Evolutionary conservation across 2,329 filamentous ascomycete genomes (phyloP).

Genomic region (Alternaria panax): DNA sequence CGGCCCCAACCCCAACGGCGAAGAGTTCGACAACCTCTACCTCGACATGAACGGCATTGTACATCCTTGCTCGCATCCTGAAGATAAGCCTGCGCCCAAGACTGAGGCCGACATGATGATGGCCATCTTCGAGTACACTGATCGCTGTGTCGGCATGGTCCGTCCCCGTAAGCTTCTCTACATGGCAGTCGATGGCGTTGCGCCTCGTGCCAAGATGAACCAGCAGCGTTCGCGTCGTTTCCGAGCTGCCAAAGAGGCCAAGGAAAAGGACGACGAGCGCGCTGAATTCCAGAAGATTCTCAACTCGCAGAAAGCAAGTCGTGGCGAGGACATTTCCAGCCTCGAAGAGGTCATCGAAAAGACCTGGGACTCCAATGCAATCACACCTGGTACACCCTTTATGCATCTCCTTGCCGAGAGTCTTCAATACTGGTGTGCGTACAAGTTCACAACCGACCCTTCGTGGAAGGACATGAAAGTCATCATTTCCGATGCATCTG

Average conservation of each 20-base stretch:
- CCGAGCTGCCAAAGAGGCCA: slow-evolving; percentile 89
- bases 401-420: slow-evolving; percentile 95
- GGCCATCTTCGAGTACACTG: slow-evolving; percentile 98
- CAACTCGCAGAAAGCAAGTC: slow-evolving; percentile 71
- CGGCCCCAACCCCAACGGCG: slow-evolving; percentile 89
- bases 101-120: slow-evolving; percentile 99
- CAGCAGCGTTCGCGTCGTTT: slow-evolving; percentile 97
- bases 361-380: slow-evolving; percentile 88
- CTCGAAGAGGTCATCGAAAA: slow-evolving; percentile 77
- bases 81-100: slow-evolving; percentile 87
- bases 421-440: slow-evolving; percentile 94
- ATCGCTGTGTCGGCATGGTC: slow-evolving; percentile 98
- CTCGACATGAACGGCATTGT: slow-evolving; percentile 99
- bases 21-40: slow-evolving; percentile 97
- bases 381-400: slow-evolving; percentile 96
- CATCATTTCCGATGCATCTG: slow-evolving; percentile 97
- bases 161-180: slow-evolving; percentile 93
- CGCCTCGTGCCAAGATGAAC: slow-evolving; percentile 99
- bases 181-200: slow-evolving; percentile 98
- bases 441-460: slow-evolving; percentile 96
- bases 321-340: slow-evolving; percentile 62
- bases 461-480: slow-evolving; percentile 92
- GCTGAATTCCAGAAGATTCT: slow-evolving; percentile 85
- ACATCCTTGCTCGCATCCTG: slow-evolving; percentile 96
- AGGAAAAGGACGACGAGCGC: slow-evolving; percentile 92